Percentiles rank a stretch among this genome's conserved stretches.
Evolutionary conservation across 1,284 basidiomycete genomes (phyloP).

Genomic region (Dichomitus squalens): DNA sequence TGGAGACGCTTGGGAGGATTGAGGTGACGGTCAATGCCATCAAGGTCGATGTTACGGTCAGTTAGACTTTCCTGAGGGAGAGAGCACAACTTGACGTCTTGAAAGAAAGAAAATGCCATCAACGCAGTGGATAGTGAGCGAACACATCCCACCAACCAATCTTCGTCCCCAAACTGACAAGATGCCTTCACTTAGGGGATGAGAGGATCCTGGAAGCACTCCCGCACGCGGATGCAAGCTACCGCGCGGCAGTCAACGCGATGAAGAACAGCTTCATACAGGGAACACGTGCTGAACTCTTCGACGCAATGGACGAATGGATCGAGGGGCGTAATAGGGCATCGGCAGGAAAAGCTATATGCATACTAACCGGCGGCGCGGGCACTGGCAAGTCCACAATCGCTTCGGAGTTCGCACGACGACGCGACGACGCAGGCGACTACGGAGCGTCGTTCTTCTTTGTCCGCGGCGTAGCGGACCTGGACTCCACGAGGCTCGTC

Average conservation of each 20-base stretch:
- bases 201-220: conserved; percentile 2
- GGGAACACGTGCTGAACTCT: conserved; percentile 10
- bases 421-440: background rate
- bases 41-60: background rate
- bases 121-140: background rate
- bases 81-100: background rate
- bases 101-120: background rate
- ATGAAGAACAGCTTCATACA: conserved; percentile 15
- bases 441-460: conserved; percentile 13
- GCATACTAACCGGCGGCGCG: conserved; percentile 13
- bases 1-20: background rate
- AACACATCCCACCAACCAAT: background rate
- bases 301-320: conserved; percentile 9
- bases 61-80: background rate
- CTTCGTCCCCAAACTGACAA: background rate
- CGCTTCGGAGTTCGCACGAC: conserved; percentile 15
- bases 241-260: conserved; percentile 1
- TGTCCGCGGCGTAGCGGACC: background rate
- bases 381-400: conserved; percentile 23
- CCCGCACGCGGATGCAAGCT: conserved; percentile 6
- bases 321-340: background rate
- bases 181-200: background rate
- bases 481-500: conserved; percentile 1
- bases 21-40: background rate
- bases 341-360: background rate